Conservation (phyloP, 208 protist species). For the Histomonas meleagridis region DNA sequence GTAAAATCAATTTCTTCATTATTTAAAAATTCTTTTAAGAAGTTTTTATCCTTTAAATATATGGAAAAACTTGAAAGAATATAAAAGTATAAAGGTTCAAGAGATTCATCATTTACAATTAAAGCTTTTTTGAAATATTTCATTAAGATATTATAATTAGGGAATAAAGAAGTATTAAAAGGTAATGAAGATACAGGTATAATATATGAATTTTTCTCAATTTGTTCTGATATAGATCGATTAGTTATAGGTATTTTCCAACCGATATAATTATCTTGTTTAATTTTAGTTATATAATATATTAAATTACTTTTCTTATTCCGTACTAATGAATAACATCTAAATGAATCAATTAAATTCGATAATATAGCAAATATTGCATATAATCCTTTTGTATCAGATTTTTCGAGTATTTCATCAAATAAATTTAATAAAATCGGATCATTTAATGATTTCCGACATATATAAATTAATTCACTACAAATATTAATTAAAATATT, state of each 20-base stretch:
- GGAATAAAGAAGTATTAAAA: not conserved
- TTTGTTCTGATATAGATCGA: too few species aligned
- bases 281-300: not conserved
- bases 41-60: not conserved
- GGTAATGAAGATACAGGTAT: not conserved
- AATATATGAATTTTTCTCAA: not conserved
- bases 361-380: slow-evolving; percentile 12
- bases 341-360: not conserved
- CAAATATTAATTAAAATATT: not conserved
- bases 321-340: not conserved
- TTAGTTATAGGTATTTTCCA: not conserved
- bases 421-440: too few species aligned
- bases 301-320: not conserved
- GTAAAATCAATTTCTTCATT: not conserved
- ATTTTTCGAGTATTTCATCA: too few species aligned
- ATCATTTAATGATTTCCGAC: not conserved
- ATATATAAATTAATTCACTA: not conserved
- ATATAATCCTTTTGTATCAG: too few species aligned
- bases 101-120: not conserved
- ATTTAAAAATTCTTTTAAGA: not conserved
- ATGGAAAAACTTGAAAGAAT: not conserved
- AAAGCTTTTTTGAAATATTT: not conserved
- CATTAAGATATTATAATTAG: not conserved
- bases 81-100: slow-evolving; percentile 20
- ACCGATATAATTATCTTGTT: not conserved